Percentiles rank a stretch among this genome's conserved stretches.
These are phyloP conservation scores for Lasiosphaeria miniovina DNA, from an alignment of 495 filamentous ascomycete species.

Conservation along the genomic window DNA sequence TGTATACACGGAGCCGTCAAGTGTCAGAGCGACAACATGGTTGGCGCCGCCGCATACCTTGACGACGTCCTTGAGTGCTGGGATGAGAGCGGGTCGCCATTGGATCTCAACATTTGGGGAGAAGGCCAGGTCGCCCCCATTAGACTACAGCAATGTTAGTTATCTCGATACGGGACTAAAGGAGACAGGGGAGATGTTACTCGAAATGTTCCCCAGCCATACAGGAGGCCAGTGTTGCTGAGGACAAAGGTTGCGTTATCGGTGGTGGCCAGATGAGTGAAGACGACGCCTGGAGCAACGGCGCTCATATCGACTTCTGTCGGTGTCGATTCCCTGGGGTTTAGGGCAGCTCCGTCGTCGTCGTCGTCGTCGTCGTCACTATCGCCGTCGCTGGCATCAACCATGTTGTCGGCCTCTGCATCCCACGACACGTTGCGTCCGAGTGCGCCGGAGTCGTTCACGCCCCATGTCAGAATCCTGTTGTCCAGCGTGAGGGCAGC, in stretches of 20 bases:
- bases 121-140: not conserved
- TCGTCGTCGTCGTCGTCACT: not conserved
- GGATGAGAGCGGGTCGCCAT: not conserved
- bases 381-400: not conserved
- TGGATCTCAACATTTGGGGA: not conserved
- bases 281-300: not conserved
- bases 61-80: not conserved
- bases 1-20: not conserved
- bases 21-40: constrained; percentile 1
- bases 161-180: not conserved
- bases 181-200: not conserved
- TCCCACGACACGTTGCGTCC: constrained; percentile 3
- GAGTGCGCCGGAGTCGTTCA: constrained; percentile 5
- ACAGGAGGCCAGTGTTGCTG: not conserved
- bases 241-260: constrained; percentile 3
- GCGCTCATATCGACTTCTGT: not conserved
- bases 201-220: constrained; percentile 7
- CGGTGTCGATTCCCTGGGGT: constrained; percentile 5
- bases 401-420: not conserved
- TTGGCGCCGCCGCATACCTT: not conserved
- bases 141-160: constrained; percentile 2
- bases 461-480: constrained; percentile 7
- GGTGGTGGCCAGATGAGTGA: constrained; percentile 1
- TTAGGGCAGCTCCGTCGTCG: not conserved
- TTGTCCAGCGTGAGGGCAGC: constrained; percentile 2